Base-by-base conservation (phyloP, 2,329 filamentous ascomycete genomes). In the Penicillium sp. region DNA sequence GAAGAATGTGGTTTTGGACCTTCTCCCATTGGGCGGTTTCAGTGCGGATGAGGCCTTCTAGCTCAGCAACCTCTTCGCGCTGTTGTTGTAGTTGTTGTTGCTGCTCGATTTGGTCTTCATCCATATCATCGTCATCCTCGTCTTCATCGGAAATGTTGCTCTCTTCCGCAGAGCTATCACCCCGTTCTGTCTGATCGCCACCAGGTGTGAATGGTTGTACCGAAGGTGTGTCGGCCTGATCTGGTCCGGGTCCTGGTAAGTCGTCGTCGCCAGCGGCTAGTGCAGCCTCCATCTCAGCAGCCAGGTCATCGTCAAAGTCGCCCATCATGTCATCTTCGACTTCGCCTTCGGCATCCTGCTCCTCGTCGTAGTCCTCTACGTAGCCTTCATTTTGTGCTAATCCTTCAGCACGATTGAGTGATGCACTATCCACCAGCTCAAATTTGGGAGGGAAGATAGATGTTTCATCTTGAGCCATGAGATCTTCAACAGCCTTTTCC, bases 401-500 rank as follows among this genome's bases (percentile, higher is more conserved):
- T 18, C 71, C 70, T 47, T 74, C 70, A 4, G 72, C 72, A 18
- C 68, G 83, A 71, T 68, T 72, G n/a, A 78, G 67, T 21, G 75
- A 71, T n/a, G 75, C 67, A 32, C 71, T 72, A 55, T 88, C 84
- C 46, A 89, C 76, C 65, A 88, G 78, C 66, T 91, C 86, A 64
- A 83, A 88, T 48, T 78, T 80, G 13, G 86, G 83, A 14, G 69
- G 65, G 21, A 82, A 82, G 2, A 79, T 60, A 4, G 86, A 83
- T 38, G 81, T 80, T 48, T 81, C 80, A 64, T 96, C 92, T 39
- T 86, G 84, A 42, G 82, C 81, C 3, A 95, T 79, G 32, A 96
- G 76, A 42, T 87, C 82, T 59, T 91, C 85, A 32, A 95, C 90
- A 62, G 89, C 84, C 52, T 86, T 84, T 67, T 96, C 91, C 46